A percentile compares a stretch with the other conserved stretches of the same genome.
These are phyloP conservation scores for Taphrina flavorubra DNA, from an alignment of 1,139 yeast genomes.

Conservation along the genomic window DNA sequence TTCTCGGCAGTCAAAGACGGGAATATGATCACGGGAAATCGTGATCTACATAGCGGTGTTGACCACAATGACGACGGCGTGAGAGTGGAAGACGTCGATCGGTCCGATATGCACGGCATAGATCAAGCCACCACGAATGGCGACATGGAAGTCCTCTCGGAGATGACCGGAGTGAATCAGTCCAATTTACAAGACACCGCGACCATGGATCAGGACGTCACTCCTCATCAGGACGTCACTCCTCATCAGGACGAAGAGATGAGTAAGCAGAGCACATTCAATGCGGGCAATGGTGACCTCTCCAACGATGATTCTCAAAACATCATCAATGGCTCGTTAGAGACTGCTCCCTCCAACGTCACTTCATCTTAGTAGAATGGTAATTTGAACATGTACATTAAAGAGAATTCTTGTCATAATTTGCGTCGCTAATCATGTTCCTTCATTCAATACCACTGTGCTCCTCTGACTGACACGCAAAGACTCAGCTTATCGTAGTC, in stretches of 20 bases:
- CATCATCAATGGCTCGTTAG: not conserved
- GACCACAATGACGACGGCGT: not conserved
- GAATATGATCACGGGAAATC: too few relatives aligned
- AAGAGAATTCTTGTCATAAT: not conserved
- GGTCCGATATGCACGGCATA: slow-evolving; percentile 1
- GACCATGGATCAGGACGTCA: not conserved
- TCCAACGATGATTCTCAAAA: not conserved
- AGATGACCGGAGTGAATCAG: slow-evolving; percentile 9
- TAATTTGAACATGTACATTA: not conserved
- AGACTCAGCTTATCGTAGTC: slow-evolving; percentile 39
- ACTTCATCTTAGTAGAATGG: not conserved
- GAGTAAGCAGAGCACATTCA: slow-evolving; percentile 17
- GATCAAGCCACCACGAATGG: slow-evolving; percentile 11
- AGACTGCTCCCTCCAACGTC: slow-evolving; percentile 16
- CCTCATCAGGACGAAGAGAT: not conserved
- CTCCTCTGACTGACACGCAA: too few relatives aligned
- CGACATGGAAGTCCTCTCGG: not conserved
- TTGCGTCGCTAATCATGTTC: not conserved
- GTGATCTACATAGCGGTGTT: too few relatives aligned
- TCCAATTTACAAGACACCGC: not conserved
- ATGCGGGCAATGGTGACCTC: not conserved
- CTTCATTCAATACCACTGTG: too few relatives aligned
- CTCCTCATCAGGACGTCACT: not conserved
- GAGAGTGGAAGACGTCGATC: not conserved
- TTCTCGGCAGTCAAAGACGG: not conserved